Conservation (phyloP, 257 asterid species). For the Fraxinus americana region DNA sequence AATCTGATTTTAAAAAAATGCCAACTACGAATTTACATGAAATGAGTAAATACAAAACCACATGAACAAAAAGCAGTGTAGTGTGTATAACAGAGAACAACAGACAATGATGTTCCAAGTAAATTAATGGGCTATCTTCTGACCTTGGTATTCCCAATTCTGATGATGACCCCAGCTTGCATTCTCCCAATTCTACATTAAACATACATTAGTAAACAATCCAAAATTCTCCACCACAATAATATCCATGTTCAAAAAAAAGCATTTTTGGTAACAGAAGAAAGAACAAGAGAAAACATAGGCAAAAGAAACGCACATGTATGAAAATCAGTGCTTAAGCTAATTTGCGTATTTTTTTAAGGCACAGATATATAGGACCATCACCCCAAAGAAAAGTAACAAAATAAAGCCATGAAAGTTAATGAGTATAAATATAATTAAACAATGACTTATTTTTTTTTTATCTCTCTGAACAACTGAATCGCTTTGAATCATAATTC, state of each 20-base stretch:
- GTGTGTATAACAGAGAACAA: conserved; percentile 14
- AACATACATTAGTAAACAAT: conserved; percentile 20
- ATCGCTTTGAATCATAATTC: background rate
- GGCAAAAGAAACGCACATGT: background rate
- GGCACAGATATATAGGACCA: background rate
- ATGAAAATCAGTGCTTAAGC: background rate
- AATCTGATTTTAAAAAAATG: background rate
- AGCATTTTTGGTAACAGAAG: background rate
- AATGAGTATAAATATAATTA: background rate
- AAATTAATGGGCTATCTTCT: conserved; percentile 33
- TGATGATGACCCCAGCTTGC: conserved; percentile 83
- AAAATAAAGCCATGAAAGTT: background rate
- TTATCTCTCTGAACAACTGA: background rate
- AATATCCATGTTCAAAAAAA: conserved; percentile 12
- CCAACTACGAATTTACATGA: background rate
- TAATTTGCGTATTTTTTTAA: background rate
- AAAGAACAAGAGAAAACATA: background rate
- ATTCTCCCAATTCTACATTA: conserved; percentile 74
- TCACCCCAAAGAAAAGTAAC: background rate
- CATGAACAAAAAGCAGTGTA: background rate
- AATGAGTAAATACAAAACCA: conserved; percentile 14
- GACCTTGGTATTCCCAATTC: conserved; percentile 78
- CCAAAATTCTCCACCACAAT: conserved; percentile 5
- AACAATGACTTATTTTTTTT: background rate
- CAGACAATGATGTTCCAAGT: conserved; percentile 8